Percentiles rank a stretch among this genome's conserved stretches.
phyloP scores from a whole-genome alignment of 371 early-diverging fungal genomes.

The Mucor circinelloides region DNA sequence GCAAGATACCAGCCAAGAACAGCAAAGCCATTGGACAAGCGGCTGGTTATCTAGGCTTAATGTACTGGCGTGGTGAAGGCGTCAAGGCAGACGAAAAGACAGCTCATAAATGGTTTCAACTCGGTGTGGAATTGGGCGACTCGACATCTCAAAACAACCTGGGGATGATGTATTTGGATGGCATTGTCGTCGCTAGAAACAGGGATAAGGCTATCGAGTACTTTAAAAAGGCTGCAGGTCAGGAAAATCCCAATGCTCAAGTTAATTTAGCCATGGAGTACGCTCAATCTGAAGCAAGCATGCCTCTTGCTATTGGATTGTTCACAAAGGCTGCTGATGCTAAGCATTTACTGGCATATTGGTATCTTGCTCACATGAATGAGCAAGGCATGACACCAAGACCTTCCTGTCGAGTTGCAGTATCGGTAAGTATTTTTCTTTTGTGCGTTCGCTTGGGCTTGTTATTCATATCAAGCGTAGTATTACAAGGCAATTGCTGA shows the following conservation, averaged over 20 bases:
- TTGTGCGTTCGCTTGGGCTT: no score
- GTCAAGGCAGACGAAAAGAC: slow-evolving; percentile 54
- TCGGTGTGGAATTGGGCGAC: slow-evolving; percentile 68
- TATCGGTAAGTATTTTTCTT: slow-evolving; percentile 43
- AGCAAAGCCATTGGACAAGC: slow-evolving; percentile 63
- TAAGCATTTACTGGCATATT: slow-evolving; percentile 75
- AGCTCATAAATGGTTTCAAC: slow-evolving; percentile 78
- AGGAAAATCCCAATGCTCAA: slow-evolving; percentile 62
- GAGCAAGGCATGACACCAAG: slow-evolving; percentile 41
- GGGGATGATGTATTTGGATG: slow-evolving; percentile 84
- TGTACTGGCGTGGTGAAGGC: slow-evolving; percentile 94
- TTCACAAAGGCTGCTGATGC: slow-evolving; percentile 52
- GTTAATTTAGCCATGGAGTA: slow-evolving; percentile 57
- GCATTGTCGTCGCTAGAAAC: slow-evolving; percentile 57
- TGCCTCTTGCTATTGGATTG: slow-evolving; percentile 34
- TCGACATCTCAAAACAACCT: slow-evolving; percentile 69
- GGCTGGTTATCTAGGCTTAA: slow-evolving; percentile 79
- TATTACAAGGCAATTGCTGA: slow-evolving; percentile 85
- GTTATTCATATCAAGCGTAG: slow-evolving; percentile 27
- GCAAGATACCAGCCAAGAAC: slow-evolving; percentile 29
- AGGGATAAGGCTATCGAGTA: slow-evolving; percentile 56
- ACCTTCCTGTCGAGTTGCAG: slow-evolving; percentile 56
- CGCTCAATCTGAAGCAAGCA: slow-evolving; percentile 31
- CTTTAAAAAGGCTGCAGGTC: slow-evolving; percentile 66
- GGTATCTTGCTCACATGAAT: slow-evolving; percentile 73